Base-by-base conservation (phyloP, 768 basidiomycete species). In the Suillus lakei region DNA sequence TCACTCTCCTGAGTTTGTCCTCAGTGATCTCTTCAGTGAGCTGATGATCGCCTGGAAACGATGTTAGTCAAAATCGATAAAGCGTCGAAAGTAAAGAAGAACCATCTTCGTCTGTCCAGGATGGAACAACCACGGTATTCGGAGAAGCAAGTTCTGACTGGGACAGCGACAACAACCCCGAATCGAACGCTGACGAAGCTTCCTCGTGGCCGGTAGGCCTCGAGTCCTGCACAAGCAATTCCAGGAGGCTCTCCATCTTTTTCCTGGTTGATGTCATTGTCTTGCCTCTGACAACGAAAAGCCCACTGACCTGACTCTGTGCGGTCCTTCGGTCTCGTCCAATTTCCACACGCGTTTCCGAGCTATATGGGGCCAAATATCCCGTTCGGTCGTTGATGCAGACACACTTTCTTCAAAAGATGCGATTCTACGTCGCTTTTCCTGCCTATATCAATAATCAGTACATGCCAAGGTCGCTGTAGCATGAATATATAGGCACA, bases 251-350 rank as follows among this genome's bases (percentile, higher is more conserved):
- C 72, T 96, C 92, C 67, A 96, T 72, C 73, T 92, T 92, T 75
- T 91, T 93, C 70, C 93, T 95, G 43, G 59, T 1, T 39, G 46
- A 23, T 8, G 38, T 43, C 51, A 64, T 30, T 36, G 28, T 50
- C 8, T 28, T 7, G 16, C 36, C 23, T 34, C 18, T n/a, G 56
- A 50, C 32, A 43, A 32, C 43, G n/a, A 7, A 62, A 21, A 43
- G 18, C 13, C 7, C 36, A 68, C 83, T 34, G 70, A 94, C 95
- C 95, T 82, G 61, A 93, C 91, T 55, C 95, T 86, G 70, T 92
- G 85, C 1, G 95, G 95, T 1, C 95, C 96, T 71, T 98, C 96
- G 2, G 95, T 96, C 71, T 96, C 95, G 67, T 97, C 96, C 53
- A 97, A 77, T 38, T 90, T 81, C 96, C 96, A 97, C 13, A 84